Base-by-base conservation (phyloP, 1,139 yeast species). In the Hyphopichia fennica region DNA sequence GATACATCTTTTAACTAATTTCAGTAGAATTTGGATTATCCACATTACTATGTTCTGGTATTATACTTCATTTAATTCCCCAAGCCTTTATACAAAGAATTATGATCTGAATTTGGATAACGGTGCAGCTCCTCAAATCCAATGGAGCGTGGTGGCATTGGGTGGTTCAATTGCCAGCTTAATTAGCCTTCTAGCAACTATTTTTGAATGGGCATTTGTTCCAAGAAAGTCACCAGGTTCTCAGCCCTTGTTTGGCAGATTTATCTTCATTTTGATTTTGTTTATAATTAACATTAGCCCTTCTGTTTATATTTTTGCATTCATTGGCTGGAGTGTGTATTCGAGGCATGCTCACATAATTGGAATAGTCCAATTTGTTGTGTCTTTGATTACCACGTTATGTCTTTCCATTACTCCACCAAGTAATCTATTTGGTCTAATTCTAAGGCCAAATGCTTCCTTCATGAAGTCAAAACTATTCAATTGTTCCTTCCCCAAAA, bases 41-140 rank as follows among this genome's bases (percentile, higher is more conserved):
- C 96, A 89, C 57, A 62, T 83, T 6, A 73, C 88, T 0, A 72
- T 84, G 43, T 89, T 83, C 62, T 88, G 96, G 96, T 87, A 81
- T 56, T 87, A 83, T 54, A 86, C 95, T 0, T 72, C 84, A 34
- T 84, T 84, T 58, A 87, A 88, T 58, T 77, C 95, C 0, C 90
- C 95, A 0, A 73, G 90, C 0, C 64, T 89, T 17, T 89, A 87
- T 60, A 87, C 96, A 1, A 67, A 66, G 39, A 63, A 80, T 43
- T 87, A 84, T 56, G 58, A 64, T 38, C 85, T 81, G 44, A 57
- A 75, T 29, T 56, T 80, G 40, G 77, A 87, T 51, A 82, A 81
- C 46, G 81, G 74, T 34, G 95, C 96, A 1, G 76, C 84, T 0
- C 56, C 71, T 3, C 95, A 85, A 51, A 75, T 82, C 0, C 71